Base-by-base conservation (phyloP, 257 asterid species). In the Rauvolfia tetraphylla region DNA sequence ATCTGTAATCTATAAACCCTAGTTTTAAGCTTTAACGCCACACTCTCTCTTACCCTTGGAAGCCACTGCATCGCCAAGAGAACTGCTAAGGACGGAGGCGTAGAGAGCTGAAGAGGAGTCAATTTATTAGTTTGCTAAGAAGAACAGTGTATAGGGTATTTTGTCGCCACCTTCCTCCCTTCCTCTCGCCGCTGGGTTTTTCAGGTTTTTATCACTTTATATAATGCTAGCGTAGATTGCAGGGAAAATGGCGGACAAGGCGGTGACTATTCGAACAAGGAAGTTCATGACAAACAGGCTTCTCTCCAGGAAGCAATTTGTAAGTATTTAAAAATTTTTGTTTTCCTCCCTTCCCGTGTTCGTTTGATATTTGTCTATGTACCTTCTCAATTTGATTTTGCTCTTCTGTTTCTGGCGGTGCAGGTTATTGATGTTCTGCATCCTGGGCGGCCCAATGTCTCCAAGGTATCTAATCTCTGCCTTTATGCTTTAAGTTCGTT, bases 271-370 rank as follows among this genome's bases (percentile, higher is more conserved):
- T 78, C 78, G 98, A 74, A 91, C 97, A 1, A 84, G 97, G 88
- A 93, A 93, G 86, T 91, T 93, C 78, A 91, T 93, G 98, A 91
- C 98, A 1, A 91, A 93, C 57, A 91, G 97, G 76, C 92, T 93
- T 11, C 97, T 91, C 42, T 86, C 98, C 33, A 85, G 98, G 86
- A 93, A 93, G 65, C 97, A 93, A 86, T 91, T 93, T 78, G 97
- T 93, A 73, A 59, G 93, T 78, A 4, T 39, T 61, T 72, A 3
- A 53, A 0, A 34, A 8, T 18, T 13, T 14, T 18, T 3, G 12
- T 7, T 23, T 7, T 8, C 8, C 46, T 8, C 8, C 8, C 46
- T 41, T 4, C 46, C 4, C 46, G 11, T 42, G 0, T 10, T 4
- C 13, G 3, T 36, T 65, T 27, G 41, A 17, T 42, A 46, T 20